phyloP scores from a whole-genome alignment of 164 flowering plant species.

The Tetracentron sinense region DNA sequence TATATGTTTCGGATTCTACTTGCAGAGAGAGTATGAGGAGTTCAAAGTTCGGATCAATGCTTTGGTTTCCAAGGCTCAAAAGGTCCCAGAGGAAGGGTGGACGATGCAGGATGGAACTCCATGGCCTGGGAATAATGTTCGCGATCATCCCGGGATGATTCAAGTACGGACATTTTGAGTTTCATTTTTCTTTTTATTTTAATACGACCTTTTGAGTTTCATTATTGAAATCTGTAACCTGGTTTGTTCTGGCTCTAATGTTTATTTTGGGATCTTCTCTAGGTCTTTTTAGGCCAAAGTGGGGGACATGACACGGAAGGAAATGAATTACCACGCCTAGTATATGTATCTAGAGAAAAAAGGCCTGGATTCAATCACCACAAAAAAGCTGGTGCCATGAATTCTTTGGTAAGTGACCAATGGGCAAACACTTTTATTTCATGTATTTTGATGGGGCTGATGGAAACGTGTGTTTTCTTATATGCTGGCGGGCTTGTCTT shows the following conservation, averaged over 20 bases:
- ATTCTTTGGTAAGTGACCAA: constrained; percentile 49
- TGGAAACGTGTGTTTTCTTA: neutral
- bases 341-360: constrained; percentile 70
- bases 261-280: neutral
- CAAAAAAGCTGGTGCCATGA: constrained; percentile 83
- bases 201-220: neutral
- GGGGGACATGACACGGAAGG: constrained; percentile 65
- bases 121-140: constrained; percentile 77
- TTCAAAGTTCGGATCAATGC: constrained; percentile 73
- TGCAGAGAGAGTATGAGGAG: constrained; percentile 77
- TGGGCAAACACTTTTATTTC: neutral
- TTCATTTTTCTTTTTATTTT: no score
- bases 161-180: constrained; percentile 35
- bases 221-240: neutral
- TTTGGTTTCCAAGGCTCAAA: constrained; percentile 63
- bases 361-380: constrained; percentile 73
- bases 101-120: constrained; percentile 78
- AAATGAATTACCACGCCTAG: constrained; percentile 64
- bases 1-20: constrained; percentile 3
- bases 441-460: neutral
- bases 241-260: neutral
- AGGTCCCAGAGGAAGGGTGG: constrained; percentile 81
- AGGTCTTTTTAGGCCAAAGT: constrained; percentile 69
- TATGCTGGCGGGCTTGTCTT: constrained; percentile 8
- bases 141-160: constrained; percentile 89